Conservation (phyloP, 257 asterid genomes). For the Lithospermum erythrorhizon region DNA sequence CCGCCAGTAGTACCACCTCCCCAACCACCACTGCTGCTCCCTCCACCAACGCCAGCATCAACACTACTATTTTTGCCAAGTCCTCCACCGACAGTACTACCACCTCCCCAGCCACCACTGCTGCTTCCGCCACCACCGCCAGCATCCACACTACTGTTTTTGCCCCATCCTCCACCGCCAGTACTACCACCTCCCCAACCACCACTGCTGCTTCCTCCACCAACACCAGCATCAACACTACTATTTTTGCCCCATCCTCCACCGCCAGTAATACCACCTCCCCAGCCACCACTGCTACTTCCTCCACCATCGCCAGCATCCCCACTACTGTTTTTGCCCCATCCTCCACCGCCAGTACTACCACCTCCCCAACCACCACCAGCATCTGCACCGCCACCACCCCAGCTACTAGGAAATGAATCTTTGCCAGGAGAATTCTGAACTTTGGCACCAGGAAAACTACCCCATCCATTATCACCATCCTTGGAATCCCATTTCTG, state of each 20-base stretch:
- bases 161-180: constrained; percentile 4
- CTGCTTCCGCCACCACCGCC: constrained; percentile 21
- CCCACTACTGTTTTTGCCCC: too few relatives aligned
- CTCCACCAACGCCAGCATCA: constrained; percentile 6
- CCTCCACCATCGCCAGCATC: constrained; percentile 10
- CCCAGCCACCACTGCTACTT: constrained; percentile 8
- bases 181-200: constrained; percentile 2
- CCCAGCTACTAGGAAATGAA: constrained; percentile 25
- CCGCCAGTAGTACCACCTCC: too few relatives aligned
- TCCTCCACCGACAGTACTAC: constrained; percentile 26
- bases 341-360: constrained; percentile 5
- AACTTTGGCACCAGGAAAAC: constrained; percentile 45
- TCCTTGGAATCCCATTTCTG: constrained; percentile 60
- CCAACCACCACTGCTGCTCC: constrained; percentile 5
- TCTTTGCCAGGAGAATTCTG: constrained; percentile 46
- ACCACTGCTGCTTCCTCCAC: too few relatives aligned
- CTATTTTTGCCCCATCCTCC: constrained; percentile 8
- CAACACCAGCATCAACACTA: constrained; percentile 5
- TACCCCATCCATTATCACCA: constrained; percentile 37
- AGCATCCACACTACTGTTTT: neutral
- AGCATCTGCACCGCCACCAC: too few relatives aligned
- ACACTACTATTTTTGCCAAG: constrained; percentile 39
- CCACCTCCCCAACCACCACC: constrained; percentile 10
- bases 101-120: constrained; percentile 19
- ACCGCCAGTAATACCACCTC: constrained; percentile 7